Base-by-base conservation (phyloP, 2,329 filamentous ascomycete species). In the Huntiella abstrusa region DNA sequence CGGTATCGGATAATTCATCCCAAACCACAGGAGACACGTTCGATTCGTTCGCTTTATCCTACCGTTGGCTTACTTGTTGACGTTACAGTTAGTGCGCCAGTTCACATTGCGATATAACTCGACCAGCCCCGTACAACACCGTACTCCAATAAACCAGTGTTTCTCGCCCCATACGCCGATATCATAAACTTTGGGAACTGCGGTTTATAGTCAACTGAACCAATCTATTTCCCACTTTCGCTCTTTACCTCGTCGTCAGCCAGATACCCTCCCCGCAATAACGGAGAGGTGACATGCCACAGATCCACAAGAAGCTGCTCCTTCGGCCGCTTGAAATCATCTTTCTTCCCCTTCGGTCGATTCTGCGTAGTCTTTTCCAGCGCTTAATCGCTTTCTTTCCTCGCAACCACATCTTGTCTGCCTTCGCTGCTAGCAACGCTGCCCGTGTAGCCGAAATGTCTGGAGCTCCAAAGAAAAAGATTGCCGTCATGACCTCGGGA, bases 401-500 rank as follows among this genome's bases (percentile, higher is more conserved):
- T 5, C 45, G 41, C 37, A 44, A 33, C 32, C 48, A 47, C 28
- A 49, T 49, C 39, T 16, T 46, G 33, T 46, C 45, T 33, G 48
- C 48, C 32, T 43, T 50, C 22, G 41, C 48, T 33, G 32, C 48
- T 12, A 17, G 41, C 12, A 12, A 32, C 41, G 43, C 45, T 35
- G 38, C 47, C 16, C 32, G 41, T 51, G 36, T 52, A 52, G 39
- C 42, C 36, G 15, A n/a, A 17, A 68, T 71, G 68, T 61, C 63
- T 35, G 48, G 48, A 33, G 41, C 46, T 39, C 58, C 62, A 48
- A 73, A 68, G 57, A 75, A 76, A 63, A 75, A 74, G 63, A 88
- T 95, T 60, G 87, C 80, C 53, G 77, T 95, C 61, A 85, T 95
- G 80, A 95, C 87, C 58, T 92, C 83, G 54, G 87, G 87, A 58